Evolutionary conservation across 148 eudicot species (phyloP).

Genomic region (Euryodendron excelsum): DNA sequence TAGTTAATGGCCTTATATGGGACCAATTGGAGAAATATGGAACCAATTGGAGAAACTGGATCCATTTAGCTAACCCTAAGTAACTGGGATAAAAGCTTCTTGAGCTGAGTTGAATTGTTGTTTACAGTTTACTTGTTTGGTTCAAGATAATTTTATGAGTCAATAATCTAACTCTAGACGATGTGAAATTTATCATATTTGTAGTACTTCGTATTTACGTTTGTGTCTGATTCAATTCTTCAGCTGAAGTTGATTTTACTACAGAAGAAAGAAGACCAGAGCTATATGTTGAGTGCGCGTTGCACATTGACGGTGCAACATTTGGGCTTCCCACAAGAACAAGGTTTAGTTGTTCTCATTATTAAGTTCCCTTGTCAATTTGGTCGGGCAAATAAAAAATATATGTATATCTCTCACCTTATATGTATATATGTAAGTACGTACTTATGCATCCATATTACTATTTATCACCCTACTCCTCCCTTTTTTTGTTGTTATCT

Average conservation of each 20-base stretch:
- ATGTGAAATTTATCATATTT: background rate
- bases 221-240: conserved; percentile 9
- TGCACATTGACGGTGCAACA: conserved; percentile 85
- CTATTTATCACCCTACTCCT: no score
- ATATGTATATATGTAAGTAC: background rate
- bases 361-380: background rate
- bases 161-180: no score
- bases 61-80: no score
- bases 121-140: no score
- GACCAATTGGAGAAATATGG: no score
- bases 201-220: background rate
- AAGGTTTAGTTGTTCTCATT: conserved; percentile 41
- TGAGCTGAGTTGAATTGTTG: background rate
- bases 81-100: no score
- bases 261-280: conserved; percentile 76
- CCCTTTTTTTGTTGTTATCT: no score
- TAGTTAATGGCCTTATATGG: no score
- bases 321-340: conserved; percentile 93
- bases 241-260: conserved; percentile 57
- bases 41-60: no score
- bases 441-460: no score
- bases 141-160: background rate
- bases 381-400: background rate
- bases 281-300: conserved; percentile 81
- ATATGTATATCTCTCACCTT: background rate